Evolutionary conservation across 192 early-diverging fungal species (phyloP), one percentile per base, ranked within the genome.

Genomic region (Dissophora globulifera): DNA sequence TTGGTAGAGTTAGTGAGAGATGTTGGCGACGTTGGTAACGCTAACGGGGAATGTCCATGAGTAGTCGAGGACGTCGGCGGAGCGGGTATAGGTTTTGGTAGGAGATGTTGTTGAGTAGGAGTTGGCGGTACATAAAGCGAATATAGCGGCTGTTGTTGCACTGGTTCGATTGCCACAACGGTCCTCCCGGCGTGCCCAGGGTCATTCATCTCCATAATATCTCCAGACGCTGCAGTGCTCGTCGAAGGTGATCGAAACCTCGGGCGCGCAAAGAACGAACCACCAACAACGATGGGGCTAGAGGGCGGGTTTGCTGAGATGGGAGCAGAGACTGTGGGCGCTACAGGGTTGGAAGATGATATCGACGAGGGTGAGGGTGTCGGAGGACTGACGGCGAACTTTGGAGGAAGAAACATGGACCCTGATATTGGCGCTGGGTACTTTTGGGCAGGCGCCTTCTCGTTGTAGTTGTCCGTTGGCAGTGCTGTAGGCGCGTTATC

Each of bases 181-280:
- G 51, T 48, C 19, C 64, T 52, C 8, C 72, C 72, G 8, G 47
- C 54, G 50, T 76, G 72, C 7, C 51, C 52, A 0, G 72, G 72
- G 10, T 76, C 72, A 25, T 76, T 76, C 50, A 76, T 76, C 17
- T 76, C 72, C 72, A 76, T 76, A 12, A 76, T 76, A 31, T 76
- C 72, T 19, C 58, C 72, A 4, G 62, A 59, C 0, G 42, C 32
- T 3, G 50, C 26, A 8, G 59, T 60, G 2, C 51, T 35, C 20
- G 64, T 64, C 7, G 72, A 67, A 6, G 72, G 58, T 0, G 72
- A 61, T 2, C 72, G 62, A 52, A 76, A 59, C 27, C 50, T 51
- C 15, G 70, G 62, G 7, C 72, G 63, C 0, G 22, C 46, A 25
- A 67, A 76, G 40, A 76, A 76, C 19, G 72, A 67, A 17, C 72